These are phyloP conservation scores for Tetracentron sinense DNA, from an alignment of 164 flowering plant genomes.

Conservation along the genomic window DNA sequence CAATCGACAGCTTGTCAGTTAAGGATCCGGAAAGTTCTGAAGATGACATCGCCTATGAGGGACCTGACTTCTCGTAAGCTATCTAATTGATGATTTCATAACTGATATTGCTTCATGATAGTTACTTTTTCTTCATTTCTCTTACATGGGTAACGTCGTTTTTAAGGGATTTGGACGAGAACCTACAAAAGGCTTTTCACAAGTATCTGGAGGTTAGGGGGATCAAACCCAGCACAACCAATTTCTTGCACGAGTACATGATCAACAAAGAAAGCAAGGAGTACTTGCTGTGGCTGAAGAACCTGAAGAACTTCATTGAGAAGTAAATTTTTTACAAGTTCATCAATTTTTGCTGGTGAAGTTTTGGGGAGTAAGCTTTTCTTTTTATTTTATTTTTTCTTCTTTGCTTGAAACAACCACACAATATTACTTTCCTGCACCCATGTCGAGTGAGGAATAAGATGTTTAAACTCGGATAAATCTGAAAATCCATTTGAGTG, in stretches of 20 bases:
- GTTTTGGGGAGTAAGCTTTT: too few species aligned
- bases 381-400: too few species aligned
- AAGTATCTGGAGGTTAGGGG: slow-evolving; percentile 89
- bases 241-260: slow-evolving; percentile 89
- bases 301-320: slow-evolving; percentile 65
- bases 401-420: too few species aligned
- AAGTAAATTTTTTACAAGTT: slow-evolving; percentile 22
- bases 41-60: slow-evolving; percentile 68
- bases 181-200: slow-evolving; percentile 79
- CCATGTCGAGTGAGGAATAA: too few species aligned
- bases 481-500: too few species aligned
- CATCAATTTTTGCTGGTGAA: background rate
- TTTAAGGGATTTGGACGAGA: slow-evolving; percentile 91
- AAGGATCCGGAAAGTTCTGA: slow-evolving; percentile 54
- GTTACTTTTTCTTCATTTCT: slow-evolving; percentile 4
- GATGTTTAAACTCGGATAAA: too few species aligned
- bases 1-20: slow-evolving; percentile 58
- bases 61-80: slow-evolving; percentile 84
- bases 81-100: background rate
- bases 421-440: too few species aligned
- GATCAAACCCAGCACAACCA: slow-evolving; percentile 68
- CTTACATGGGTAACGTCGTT: slow-evolving; percentile 1
- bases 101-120: background rate
- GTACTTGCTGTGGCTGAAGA: slow-evolving; percentile 70
- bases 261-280: slow-evolving; percentile 74